Evolutionary conservation across 192 early-diverging fungal species (phyloP).

Genomic region (Backusella circina): DNA sequence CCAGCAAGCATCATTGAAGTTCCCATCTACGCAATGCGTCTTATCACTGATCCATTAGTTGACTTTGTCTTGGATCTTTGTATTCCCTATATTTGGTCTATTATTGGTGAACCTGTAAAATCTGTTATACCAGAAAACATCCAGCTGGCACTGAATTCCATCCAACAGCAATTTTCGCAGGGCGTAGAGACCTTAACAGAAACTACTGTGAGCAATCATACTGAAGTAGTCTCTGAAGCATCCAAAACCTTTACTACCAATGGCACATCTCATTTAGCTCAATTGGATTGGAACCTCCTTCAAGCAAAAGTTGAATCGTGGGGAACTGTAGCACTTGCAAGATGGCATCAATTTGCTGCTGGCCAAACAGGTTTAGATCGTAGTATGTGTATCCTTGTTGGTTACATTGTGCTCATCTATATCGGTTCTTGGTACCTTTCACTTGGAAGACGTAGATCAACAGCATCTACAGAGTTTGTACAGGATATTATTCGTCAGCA

Average conservation of each 20-base stretch:
- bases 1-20: conserved; percentile 47
- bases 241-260: not conserved
- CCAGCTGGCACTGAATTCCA: not conserved
- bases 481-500: conserved; percentile 45
- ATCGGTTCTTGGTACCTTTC: conserved; percentile 49
- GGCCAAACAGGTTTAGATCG: conserved; percentile 54
- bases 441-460: conserved; percentile 29
- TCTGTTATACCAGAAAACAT: conserved; percentile 16
- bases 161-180: not conserved
- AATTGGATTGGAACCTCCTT: not conserved
- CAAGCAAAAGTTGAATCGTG: conserved; percentile 4
- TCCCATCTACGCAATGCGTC: conserved; percentile 53
- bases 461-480: conserved; percentile 35
- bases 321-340: not conserved
- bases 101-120: not conserved
- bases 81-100: conserved; percentile 36
- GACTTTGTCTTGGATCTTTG: conserved; percentile 60
- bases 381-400: conserved; percentile 51
- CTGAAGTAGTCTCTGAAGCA: not conserved
- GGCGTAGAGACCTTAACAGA: not conserved
- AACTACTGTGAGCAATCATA: not conserved
- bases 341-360: conserved; percentile 44
- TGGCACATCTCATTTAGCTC: not conserved
- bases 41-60: conserved; percentile 71
- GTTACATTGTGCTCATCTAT: conserved; percentile 54